Evolutionary conservation across 2,329 filamentous ascomycete species (phyloP).

Genomic region (Aphanocladium album): DNA sequence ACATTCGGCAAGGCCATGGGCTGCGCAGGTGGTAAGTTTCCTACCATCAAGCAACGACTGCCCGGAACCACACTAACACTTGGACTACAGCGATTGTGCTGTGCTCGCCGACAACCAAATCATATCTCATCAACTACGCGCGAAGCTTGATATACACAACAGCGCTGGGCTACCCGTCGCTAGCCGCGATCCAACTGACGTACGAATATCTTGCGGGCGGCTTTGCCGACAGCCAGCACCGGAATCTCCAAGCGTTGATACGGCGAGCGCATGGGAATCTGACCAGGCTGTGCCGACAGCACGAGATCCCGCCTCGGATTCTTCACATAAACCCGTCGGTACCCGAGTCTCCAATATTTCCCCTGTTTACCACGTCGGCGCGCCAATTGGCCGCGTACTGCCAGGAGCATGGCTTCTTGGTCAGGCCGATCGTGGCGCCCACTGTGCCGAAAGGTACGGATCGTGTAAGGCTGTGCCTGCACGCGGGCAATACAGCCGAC

Average conservation of each 20-base stretch:
- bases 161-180: constrained; percentile 56
- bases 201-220: constrained; percentile 53
- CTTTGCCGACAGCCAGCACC: constrained; percentile 33
- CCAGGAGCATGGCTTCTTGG: constrained; percentile 53
- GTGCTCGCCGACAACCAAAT: constrained; percentile 52
- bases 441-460: constrained; percentile 61
- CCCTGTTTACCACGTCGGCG: constrained; percentile 53
- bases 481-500: constrained; percentile 57
- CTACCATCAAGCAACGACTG: background rate
- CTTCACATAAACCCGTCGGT: constrained; percentile 29
- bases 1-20: constrained; percentile 66
- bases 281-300: constrained; percentile 25
- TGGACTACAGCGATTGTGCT: constrained; percentile 47
- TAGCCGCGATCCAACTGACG: constrained; percentile 52
- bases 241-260: constrained; percentile 28
- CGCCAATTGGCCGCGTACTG: constrained; percentile 55
- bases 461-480: constrained; percentile 61
- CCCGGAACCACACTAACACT: background rate
- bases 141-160: constrained; percentile 73
- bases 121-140: constrained; percentile 71
- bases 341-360: constrained; percentile 59
- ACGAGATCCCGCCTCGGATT: constrained; percentile 20
- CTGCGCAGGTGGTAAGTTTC: constrained; percentile 60
- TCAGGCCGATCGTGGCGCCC: constrained; percentile 62
- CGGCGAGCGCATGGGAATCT: constrained; percentile 43